Evolutionary conservation across 306 rosid genomes (phyloP).

Genomic region (Prunus mongolica): DNA sequence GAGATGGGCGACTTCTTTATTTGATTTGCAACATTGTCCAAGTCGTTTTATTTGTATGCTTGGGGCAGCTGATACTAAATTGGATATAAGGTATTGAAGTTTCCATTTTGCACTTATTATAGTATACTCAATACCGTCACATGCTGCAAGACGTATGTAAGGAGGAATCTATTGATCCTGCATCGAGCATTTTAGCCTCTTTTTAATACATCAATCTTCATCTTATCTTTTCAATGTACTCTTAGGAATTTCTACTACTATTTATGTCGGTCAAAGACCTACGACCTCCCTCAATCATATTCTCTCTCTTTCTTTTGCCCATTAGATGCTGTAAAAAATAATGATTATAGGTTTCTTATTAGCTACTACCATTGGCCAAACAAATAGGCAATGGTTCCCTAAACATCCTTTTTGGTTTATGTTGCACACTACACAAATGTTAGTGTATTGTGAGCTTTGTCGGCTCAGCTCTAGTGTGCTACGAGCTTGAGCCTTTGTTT

Average conservation of each 20-base stretch:
- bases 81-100: constrained; percentile 74
- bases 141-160: not conserved
- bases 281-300: not conserved
- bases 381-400: too few species aligned
- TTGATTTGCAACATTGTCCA: constrained; percentile 80
- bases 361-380: too few species aligned
- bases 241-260: not conserved
- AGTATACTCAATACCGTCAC: not conserved
- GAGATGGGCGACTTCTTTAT: constrained; percentile 89
- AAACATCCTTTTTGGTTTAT: too few species aligned
- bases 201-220: not conserved
- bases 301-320: not conserved
- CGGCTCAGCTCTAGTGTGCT: too few species aligned
- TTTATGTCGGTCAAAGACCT: not conserved
- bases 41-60: constrained; percentile 91
- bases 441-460: too few species aligned
- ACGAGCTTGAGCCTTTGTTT: too few species aligned
- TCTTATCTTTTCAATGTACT: not conserved
- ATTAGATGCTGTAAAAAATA: too few species aligned
- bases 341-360: too few species aligned
- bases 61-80: constrained; percentile 74
- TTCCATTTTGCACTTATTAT: not conserved
- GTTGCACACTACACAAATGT: too few species aligned
- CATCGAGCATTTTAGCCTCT: not conserved
- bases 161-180: not conserved